Base-by-base conservation (phyloP, 345 rosid genomes). In the Alliaria petiolata region DNA sequence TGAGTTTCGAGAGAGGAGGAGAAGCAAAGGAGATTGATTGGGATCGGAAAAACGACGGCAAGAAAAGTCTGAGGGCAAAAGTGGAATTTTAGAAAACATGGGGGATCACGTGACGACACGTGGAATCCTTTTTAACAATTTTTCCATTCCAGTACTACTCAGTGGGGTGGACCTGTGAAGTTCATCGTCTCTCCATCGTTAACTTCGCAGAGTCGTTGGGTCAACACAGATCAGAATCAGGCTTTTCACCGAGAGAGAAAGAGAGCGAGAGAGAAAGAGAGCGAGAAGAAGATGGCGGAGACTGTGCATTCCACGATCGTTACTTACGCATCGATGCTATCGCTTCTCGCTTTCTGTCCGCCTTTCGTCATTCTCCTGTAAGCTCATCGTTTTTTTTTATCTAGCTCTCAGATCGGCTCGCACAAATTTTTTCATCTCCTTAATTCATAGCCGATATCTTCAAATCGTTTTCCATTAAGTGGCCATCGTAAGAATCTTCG, bases 311-410 rank as follows among this genome's bases (percentile, higher is more conserved):
- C 98, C 42, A 81, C 97, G 7, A 47, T 79, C 52, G 65, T 95
- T 0, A 95, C 97, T 12, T 95, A 92, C 77, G 79, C 70, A 52
- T 95, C 99, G 7, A 84, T 90, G 98, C 56, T 95, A 19, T 87
- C 93, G 1, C 92, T 95, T 47, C 86, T 95, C 57, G 55, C 85
- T 33, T 75, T 92, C 50, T 92, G 99, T 66, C 99, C 99, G 62
- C 99, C 98, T 15, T 85, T 88, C 68, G 99, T 95, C 45, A 86
- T 92, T 76, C 72, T 95, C 52, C 89, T 95, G 99, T 95, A 81
- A 85, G 88, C 70, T 5, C 53, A 3, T 61, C 68, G 28, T 64
- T 22, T 22, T 43, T 9, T 34, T 47, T 16, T n/a, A n/a, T 44
- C 31, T 0, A 28, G 11, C 5, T 19, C 46, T 54, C 16, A 54